phyloP scores from a whole-genome alignment of 768 basidiomycete genomes.

The Boletus fagicola region DNA sequence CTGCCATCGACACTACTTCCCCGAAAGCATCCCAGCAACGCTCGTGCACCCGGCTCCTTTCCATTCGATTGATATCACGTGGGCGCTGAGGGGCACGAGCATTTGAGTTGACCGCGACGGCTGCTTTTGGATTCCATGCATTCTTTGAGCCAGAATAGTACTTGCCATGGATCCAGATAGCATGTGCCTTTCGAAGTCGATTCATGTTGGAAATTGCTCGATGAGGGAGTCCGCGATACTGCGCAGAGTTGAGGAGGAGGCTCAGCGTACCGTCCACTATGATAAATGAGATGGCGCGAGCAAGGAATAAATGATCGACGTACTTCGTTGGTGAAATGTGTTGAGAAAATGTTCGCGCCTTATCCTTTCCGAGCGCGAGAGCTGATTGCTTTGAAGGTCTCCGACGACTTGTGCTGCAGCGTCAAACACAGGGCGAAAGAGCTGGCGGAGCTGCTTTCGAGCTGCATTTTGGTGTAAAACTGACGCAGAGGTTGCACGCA shows the following conservation, averaged over 20 bases:
- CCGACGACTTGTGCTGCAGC: slow-evolving; percentile 43
- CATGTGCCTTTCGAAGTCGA: slow-evolving; percentile 32
- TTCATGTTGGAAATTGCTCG: slow-evolving; percentile 52
- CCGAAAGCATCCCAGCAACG: slow-evolving; percentile 48
- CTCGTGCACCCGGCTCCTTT: slow-evolving; percentile 33
- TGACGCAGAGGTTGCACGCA: slow-evolving; percentile 55
- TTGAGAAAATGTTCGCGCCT: slow-evolving; percentile 43
- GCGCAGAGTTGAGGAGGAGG: slow-evolving; percentile 59
- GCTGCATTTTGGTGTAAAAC: slow-evolving; percentile 52
- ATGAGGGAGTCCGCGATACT: slow-evolving; percentile 62
- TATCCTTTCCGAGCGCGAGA: slow-evolving; percentile 29
- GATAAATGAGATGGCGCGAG: slow-evolving; percentile 12
- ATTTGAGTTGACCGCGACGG: slow-evolving; percentile 23
- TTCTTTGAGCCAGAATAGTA: slow-evolving; percentile 22
- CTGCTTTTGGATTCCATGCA: slow-evolving; percentile 42
- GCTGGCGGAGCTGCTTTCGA: slow-evolving; percentile 42
- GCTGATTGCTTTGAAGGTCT: slow-evolving; percentile 37
- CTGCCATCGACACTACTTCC: slow-evolving; percentile 58
- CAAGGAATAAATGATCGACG: slow-evolving; percentile 9
- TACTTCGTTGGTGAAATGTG: slow-evolving; percentile 58
- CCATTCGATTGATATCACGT: slow-evolving; percentile 21
- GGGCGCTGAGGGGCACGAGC: slow-evolving; percentile 8
- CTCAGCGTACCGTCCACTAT: slow-evolving; percentile 69
- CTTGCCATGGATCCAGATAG: slow-evolving; percentile 25
- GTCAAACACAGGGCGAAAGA: slow-evolving; percentile 58